phyloP scores from a whole-genome alignment of 768 basidiomycete genomes.

The Phlebiopsis gigantea region DNA sequence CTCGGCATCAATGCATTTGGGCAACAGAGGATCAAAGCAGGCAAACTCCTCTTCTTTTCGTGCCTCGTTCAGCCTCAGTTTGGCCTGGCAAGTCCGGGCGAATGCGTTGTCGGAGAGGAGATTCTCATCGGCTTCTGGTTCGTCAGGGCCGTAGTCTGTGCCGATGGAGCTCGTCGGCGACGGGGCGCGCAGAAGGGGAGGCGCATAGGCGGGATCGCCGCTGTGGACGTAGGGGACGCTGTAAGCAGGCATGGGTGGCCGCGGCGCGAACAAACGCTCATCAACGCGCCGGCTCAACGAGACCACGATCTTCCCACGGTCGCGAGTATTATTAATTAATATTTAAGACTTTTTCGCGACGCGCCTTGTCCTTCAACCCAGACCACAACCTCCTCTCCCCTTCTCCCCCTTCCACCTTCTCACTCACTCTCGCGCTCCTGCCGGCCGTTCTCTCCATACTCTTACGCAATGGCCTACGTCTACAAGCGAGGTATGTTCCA shows the following conservation, averaged over 20 bases:
- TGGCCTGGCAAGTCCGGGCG: conserved; percentile 29
- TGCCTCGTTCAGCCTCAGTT: conserved; percentile 30
- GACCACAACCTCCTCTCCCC: conserved; percentile 22
- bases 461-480: conserved; percentile 40
- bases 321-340: conserved; percentile 9
- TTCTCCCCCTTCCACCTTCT: conserved; percentile 7
- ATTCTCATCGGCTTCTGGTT: conserved; percentile 37
- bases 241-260: conserved; percentile 13
- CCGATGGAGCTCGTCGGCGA: conserved; percentile 44
- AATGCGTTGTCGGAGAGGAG: conserved; percentile 34
- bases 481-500: conserved; percentile 47
- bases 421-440: background rate
- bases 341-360: conserved; percentile 23
- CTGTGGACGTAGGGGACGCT: conserved; percentile 19
- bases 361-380: conserved; percentile 18
- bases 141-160: conserved; percentile 41
- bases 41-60: conserved; percentile 34
- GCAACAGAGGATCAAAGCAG: conserved; percentile 27
- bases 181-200: conserved; percentile 40
- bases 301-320: conserved; percentile 7
- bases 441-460: background rate
- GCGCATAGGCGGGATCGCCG: conserved; percentile 31
- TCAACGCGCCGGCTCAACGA: conserved; percentile 4
- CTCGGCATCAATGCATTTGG: conserved; percentile 23
- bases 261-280: background rate